Evolutionary conservation across 345 rosid genomes (phyloP), one percentile per base, ranked within the genome.

Genomic region (Erysimum cheiranthoides): DNA sequence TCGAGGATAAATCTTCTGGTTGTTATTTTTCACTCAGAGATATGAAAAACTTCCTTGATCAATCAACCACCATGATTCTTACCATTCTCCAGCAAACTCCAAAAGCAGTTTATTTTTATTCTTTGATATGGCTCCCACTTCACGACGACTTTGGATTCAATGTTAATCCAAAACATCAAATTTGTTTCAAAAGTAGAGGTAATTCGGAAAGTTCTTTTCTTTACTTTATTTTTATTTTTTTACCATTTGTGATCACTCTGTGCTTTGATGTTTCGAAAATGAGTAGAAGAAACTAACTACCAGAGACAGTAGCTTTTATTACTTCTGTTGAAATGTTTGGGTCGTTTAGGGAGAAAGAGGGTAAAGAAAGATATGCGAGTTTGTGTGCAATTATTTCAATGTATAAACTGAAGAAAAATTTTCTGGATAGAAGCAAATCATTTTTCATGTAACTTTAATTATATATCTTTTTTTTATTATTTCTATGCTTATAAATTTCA

Each of bases 51-150:
- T 66, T 51, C 59, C 34, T 71, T 73, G 73, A 78, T 72, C 68
- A 68, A 46, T 13, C 17, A 60, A 51, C 42, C 28, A 46, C 35
- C 17, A 71, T 69, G 64, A 73, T 35, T 63, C 61, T 58, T 69
- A 71, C 74, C 73, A 81, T 81, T 80, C 82, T 60, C 59, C 60
- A n/a, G 68, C 76, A 76, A 74, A 62, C 68, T 38, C 52, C 54
- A 73, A 68, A 70, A 60, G 52, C 66, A 47, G 68, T 68, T 69
- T 80, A 65, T 75, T 70, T 77, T 36, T 66, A 74, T 59, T 80
- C 68, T 50, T 68, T 71, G 80, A 69, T 35, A 60, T 53, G 70
- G 69, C 66, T 57, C 72, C 68, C 56, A 56, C 53, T 18, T 17
- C 27, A 81, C 60, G 28, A 25, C 57, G 54, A 63, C 76, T 51